Conservation (phyloP, 345 rosid species). For the Arabidopsis thaliana region DNA sequence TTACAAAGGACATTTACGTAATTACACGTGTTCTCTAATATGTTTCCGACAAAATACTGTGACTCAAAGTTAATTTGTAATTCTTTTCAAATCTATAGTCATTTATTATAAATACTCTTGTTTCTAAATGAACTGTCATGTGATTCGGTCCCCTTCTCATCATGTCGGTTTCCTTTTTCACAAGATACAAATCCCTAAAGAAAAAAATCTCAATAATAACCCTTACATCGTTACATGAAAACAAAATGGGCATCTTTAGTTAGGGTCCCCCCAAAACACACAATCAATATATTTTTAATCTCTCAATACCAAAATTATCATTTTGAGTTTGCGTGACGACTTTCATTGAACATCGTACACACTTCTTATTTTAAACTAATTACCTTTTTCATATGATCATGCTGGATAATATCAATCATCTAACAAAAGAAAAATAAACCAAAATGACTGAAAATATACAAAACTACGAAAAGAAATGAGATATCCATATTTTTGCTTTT, state of each 20-base stretch:
- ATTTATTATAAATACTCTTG: too few species aligned
- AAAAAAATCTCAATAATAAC: neutral
- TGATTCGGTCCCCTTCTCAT: constrained; percentile 32
- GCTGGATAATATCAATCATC: neutral
- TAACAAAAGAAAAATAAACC: neutral
- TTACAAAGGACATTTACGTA: too few species aligned
- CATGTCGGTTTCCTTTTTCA: constrained; percentile 22
- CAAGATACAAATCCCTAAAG: constrained; percentile 4
- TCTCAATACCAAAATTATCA: neutral
- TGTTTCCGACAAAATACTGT: too few species aligned
- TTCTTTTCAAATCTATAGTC: too few species aligned
- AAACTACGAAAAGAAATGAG: too few species aligned
- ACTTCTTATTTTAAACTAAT: neutral
- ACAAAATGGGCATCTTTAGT: neutral
- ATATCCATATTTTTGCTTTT: neutral
- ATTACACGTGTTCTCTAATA: too few species aligned
- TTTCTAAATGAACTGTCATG: constrained; percentile 28
- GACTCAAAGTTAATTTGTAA: too few species aligned
- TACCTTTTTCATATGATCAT: neutral
- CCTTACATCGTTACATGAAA: neutral
- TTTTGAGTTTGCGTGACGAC: constrained; percentile 28
- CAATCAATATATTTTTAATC: neutral
- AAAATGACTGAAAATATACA: neutral
- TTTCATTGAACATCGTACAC: constrained; percentile 15
- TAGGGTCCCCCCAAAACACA: neutral